These are phyloP conservation scores for Nymphaea colorata DNA, from an alignment of 164 flowering plant species.

Conservation along the genomic window DNA sequence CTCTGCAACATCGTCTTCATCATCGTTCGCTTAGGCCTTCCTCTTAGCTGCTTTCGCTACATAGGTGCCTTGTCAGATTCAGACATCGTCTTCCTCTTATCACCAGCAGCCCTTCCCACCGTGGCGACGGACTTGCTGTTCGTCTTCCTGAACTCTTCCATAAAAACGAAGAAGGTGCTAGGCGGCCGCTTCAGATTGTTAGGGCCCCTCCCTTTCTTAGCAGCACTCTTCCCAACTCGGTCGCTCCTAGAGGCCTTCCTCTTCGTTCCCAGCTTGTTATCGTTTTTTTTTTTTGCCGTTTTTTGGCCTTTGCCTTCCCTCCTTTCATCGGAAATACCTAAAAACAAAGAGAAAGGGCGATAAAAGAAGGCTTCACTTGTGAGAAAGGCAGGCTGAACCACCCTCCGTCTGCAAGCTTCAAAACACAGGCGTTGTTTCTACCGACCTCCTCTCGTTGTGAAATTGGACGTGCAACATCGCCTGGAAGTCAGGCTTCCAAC, in stretches of 20 bases:
- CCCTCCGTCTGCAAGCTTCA: no score
- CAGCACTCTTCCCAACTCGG: constrained; percentile 16
- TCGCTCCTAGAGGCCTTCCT: constrained; percentile 13
- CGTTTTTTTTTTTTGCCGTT: constrained; percentile 10
- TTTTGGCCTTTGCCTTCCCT: constrained; percentile 19
- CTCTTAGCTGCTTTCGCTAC: constrained; percentile 46
- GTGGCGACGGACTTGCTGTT: constrained; percentile 71
- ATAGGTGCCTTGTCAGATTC: constrained; percentile 74
- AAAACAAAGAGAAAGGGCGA: constrained; percentile 3
- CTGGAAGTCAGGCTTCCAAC: no score
- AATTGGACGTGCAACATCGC: no score
- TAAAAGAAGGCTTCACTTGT: neutral
- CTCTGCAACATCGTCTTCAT: constrained; percentile 30
- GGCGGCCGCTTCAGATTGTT: constrained; percentile 88
- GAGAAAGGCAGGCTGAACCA: no score
- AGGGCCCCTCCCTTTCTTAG: constrained; percentile 53
- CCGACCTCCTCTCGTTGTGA: no score
- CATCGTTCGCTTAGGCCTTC: constrained; percentile 44
- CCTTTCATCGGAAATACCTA: constrained; percentile 16
- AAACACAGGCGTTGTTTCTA: no score
- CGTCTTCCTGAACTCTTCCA: constrained; percentile 74
- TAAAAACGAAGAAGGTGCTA: constrained; percentile 87
- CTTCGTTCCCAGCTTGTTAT: constrained; percentile 5
- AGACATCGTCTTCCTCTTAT: no score
- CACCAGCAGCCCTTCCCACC: constrained; percentile 90